A percentile compares a stretch with the other conserved stretches of the same genome.
These are phyloP conservation scores for Coffea canephora DNA, from an alignment of 257 asterid species.

Conservation along the genomic window DNA sequence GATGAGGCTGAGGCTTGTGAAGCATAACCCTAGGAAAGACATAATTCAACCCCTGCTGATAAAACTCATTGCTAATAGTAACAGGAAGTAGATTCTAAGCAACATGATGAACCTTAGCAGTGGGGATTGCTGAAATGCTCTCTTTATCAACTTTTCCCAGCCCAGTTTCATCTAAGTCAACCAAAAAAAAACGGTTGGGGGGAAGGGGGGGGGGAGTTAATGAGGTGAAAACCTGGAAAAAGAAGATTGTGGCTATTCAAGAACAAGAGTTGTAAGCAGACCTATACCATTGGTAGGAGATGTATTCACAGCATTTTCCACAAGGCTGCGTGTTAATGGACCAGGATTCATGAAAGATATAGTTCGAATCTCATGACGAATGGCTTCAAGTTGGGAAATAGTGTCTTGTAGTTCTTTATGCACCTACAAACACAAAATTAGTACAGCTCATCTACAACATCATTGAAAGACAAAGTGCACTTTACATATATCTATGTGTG, in stretches of 20 bases:
- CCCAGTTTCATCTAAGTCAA: slow-evolving; percentile 31
- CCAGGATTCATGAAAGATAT: slow-evolving; percentile 77
- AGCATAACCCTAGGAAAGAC: slow-evolving; percentile 43
- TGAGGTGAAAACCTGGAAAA: not conserved
- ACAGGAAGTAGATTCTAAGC: not conserved
- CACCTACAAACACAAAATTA: slow-evolving; percentile 37
- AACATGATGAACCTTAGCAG: slow-evolving; percentile 44
- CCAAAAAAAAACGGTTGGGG: not conserved
- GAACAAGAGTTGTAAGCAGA: slow-evolving; percentile 11
- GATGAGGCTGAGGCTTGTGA: slow-evolving; percentile 34
- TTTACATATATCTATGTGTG: too few relatives aligned
- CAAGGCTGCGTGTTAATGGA: slow-evolving; percentile 62
- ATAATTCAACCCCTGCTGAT: not conserved
- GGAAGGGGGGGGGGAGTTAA: not conserved
- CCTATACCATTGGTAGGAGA: slow-evolving; percentile 38
- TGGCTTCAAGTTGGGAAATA: slow-evolving; percentile 82
- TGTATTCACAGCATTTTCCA: slow-evolving; percentile 49
- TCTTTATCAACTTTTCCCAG: slow-evolving; percentile 32
- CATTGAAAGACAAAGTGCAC: not conserved
- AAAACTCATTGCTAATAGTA: not conserved
- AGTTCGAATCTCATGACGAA: slow-evolving; percentile 72
- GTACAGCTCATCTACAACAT: not conserved
- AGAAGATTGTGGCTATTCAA: not conserved
- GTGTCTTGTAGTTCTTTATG: slow-evolving; percentile 90
- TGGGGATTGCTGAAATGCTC: slow-evolving; percentile 27